Base-by-base conservation (phyloP, 805 yeast species). In the Yamadazyma sp. region DNA sequence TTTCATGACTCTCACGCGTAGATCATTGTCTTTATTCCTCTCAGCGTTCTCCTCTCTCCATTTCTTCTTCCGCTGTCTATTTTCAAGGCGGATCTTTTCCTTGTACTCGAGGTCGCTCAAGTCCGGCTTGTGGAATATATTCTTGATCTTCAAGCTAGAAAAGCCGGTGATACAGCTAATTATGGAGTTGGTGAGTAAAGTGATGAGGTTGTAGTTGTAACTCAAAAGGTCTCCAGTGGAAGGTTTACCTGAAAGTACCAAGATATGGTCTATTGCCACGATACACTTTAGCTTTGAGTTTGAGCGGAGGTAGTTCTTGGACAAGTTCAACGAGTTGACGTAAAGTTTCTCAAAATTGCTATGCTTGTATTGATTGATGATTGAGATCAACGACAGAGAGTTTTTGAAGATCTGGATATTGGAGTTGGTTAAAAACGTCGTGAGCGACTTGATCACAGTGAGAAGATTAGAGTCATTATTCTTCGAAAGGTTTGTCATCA, bases 1-100 rank as follows among this genome's bases (percentile, higher is more conserved):
- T 47, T 82, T 82, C 46, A 76, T 72, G 14, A 91, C 81, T 38
- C 98, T 69, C 0, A 85, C 78, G 36, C 95, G 71, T 38, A 91
- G 66, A 54, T 91, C 98, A 51, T 87, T 83, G 57, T 89, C 96
- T 63, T 86, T 82, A 59, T 90, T 90, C 47, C 93, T 71, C 42
- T 82, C 82, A 6, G 77, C 74, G 54, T 91, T 88, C 18, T 77
- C 80, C 46, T 80, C 90, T 52, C 95, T 71, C 95, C 95, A 87
- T 47, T 77, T 75, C 62, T 84, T 81, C 63, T 87, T 87, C 14
- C 95, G 67, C 37, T 80, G 85, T 32, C 95, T 67, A 52, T 87
- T 87, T 32, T 80, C 90, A 17, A 73, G 49, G 33, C 89, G 63
- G 8, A 80, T 66, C 44, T 77, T 72, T 50, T 82, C 87, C 44